Evolutionary conservation across 176 grass and related monocot species (phyloP).

Genomic region (Zoysia japonica): DNA sequence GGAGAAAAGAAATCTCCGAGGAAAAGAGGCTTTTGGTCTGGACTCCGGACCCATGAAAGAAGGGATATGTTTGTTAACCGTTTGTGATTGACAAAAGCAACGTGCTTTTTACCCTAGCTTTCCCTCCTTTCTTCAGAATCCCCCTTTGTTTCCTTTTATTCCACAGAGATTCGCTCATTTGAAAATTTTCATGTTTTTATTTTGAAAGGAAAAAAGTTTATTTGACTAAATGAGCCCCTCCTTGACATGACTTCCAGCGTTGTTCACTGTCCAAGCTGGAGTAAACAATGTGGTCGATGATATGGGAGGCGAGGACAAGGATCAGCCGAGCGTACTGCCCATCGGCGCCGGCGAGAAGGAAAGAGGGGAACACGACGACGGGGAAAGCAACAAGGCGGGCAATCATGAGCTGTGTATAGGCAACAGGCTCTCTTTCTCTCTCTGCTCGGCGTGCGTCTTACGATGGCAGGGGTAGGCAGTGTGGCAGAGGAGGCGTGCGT

Average conservation of each 20-base stretch:
- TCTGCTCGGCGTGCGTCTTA: not conserved
- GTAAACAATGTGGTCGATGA: not conserved
- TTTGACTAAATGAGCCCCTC: not conserved
- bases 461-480: not conserved
- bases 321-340: not conserved
- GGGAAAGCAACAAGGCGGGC: slow-evolving; percentile 31
- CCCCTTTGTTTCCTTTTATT: not conserved
- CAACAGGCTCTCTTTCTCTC: not conserved
- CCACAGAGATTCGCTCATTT: not conserved
- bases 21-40: slow-evolving; percentile 15
- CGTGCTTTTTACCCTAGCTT: not conserved
- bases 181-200: too few species aligned
- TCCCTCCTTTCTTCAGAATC: slow-evolving; percentile 9
- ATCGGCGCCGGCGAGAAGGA: slow-evolving; percentile 25
- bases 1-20: not conserved
- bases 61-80: too few species aligned
- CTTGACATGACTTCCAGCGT: not conserved
- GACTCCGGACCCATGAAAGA: slow-evolving; percentile 29
- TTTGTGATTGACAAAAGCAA: too few species aligned
- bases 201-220: not conserved
- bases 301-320: not conserved
- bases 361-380: slow-evolving; percentile 30
- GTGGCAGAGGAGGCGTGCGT: slow-evolving; percentile 11
- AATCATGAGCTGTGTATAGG: slow-evolving; percentile 40
- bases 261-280: too few species aligned